Percentiles rank a stretch among this genome's conserved stretches.
These are phyloP conservation scores for Globisporangium apiculatum DNA, from an alignment of 352 stramenopile species.

Conservation along the genomic window DNA sequence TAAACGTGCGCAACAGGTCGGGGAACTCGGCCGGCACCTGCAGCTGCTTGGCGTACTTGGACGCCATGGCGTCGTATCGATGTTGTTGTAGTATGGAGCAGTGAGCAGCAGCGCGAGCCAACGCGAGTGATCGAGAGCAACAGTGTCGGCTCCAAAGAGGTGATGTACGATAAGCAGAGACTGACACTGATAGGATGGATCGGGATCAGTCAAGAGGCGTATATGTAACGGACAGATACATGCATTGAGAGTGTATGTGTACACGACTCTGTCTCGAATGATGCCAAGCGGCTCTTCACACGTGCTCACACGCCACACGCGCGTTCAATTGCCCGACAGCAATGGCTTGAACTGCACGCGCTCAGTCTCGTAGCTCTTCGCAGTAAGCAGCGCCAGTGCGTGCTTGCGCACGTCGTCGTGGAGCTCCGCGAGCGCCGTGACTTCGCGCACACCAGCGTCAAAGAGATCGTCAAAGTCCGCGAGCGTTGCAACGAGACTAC, in stretches of 20 bases:
- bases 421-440: slow-evolving; percentile 9
- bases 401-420: slow-evolving; percentile 12
- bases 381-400: slow-evolving; percentile 13
- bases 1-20: slow-evolving; percentile 65
- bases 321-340: no score
- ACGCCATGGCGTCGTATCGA: slow-evolving; percentile 41
- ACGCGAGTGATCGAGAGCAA: no score
- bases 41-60: slow-evolving; percentile 79
- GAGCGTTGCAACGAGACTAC: slow-evolving; percentile 11
- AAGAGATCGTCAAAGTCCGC: slow-evolving; percentile 11
- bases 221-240: no score
- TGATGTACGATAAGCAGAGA: no score
- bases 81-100: not conserved
- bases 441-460: slow-evolving; percentile 4
- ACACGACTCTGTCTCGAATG: not conserved
- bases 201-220: no score
- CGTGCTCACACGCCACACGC: no score
- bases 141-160: no score
- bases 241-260: no score
- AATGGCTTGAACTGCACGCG: slow-evolving; percentile 1
- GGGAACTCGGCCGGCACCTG: slow-evolving; percentile 68
- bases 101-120: not conserved
- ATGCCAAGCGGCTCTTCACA: not conserved
- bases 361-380: slow-evolving; percentile 8
- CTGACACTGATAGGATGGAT: no score